Evolutionary conservation across 768 basidiomycete genomes (phyloP).

Genomic region (Chalciporus pseudorubinellus): DNA sequence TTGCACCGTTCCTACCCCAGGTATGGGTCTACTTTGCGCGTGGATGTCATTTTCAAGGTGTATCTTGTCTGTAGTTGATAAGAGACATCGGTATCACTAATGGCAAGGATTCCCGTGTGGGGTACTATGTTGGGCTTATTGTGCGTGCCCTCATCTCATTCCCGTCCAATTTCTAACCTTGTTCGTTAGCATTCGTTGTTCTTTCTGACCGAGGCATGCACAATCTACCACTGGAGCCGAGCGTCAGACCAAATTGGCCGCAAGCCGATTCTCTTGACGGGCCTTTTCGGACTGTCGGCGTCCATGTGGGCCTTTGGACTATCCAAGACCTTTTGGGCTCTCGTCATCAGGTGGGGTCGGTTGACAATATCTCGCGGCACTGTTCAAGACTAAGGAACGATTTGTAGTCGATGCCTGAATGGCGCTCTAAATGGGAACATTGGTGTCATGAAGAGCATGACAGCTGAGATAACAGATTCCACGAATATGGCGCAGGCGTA

Average conservation of each 20-base stretch:
- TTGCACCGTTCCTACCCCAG: constrained; percentile 68
- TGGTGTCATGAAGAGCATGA: constrained; percentile 47
- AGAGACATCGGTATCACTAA: constrained; percentile 36
- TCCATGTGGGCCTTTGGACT: constrained; percentile 51
- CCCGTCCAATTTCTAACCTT: neutral
- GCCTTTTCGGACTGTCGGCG: constrained; percentile 42
- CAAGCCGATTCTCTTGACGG: constrained; percentile 45
- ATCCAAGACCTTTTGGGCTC: constrained; percentile 44
- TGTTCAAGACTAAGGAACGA: neutral
- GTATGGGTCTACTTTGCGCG: constrained; percentile 33
- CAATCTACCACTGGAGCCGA: constrained; percentile 49
- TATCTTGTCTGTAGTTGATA: constrained; percentile 19
- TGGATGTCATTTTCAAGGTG: neutral
- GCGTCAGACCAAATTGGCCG: constrained; percentile 50
- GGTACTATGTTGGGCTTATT: constrained; percentile 49
- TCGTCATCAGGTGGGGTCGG: constrained; percentile 37
- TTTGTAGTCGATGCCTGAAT: constrained; percentile 40
- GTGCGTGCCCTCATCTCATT: constrained; percentile 27
- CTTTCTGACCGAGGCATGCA: constrained; percentile 48
- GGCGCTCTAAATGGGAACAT: constrained; percentile 58
- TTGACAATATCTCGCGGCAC: neutral
- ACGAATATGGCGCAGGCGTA: constrained; percentile 42
- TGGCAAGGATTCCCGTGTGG: constrained; percentile 44
- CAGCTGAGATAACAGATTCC: constrained; percentile 41
- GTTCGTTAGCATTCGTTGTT: constrained; percentile 43